Evolutionary conservation across 345 rosid genomes (phyloP).

Genomic region (Gossypium bickii): DNA sequence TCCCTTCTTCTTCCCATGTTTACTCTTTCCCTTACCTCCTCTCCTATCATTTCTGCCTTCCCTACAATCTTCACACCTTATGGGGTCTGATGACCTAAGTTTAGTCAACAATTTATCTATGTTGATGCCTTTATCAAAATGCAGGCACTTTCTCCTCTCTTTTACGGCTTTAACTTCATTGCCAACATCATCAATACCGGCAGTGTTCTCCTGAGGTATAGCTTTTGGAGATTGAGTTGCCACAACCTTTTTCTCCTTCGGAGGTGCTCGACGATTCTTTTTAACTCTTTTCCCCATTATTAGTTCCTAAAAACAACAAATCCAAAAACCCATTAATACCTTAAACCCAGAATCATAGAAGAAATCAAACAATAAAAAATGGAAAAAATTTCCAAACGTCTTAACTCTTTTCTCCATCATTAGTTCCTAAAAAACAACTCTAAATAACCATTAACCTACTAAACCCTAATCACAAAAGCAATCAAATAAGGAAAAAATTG

Average conservation of each 20-base stretch:
- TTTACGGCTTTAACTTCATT: slow-evolving; percentile 28
- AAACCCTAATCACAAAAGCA: neutral
- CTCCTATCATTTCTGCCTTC: slow-evolving; percentile 54
- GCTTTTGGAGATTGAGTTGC: slow-evolving; percentile 29
- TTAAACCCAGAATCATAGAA: slow-evolving; percentile 10
- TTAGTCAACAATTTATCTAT: slow-evolving; percentile 52
- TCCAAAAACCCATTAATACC: slow-evolving; percentile 18
- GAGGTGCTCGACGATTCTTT: slow-evolving; percentile 60
- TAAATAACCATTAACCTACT: neutral
- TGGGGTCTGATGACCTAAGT: slow-evolving; percentile 42
- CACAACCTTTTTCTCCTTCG: slow-evolving; percentile 46
- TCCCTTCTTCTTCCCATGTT: slow-evolving; percentile 63
- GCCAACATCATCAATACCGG: slow-evolving; percentile 26
- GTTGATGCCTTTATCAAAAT: slow-evolving; percentile 58
- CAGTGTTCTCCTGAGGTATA: slow-evolving; percentile 33
- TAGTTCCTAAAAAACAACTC: neutral
- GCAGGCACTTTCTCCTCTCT: slow-evolving; percentile 56
- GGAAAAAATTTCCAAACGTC: neutral
- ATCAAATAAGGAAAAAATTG: neutral
- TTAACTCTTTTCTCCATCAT: neutral
- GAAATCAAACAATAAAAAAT: neutral
- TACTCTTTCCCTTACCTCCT: slow-evolving; percentile 63
- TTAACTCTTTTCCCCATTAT: slow-evolving; percentile 83
- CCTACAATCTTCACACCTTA: slow-evolving; percentile 75
- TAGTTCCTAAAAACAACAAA: slow-evolving; percentile 31